phyloP scores from a whole-genome alignment of 768 basidiomycete species.

The Lentinus brumalis region DNA sequence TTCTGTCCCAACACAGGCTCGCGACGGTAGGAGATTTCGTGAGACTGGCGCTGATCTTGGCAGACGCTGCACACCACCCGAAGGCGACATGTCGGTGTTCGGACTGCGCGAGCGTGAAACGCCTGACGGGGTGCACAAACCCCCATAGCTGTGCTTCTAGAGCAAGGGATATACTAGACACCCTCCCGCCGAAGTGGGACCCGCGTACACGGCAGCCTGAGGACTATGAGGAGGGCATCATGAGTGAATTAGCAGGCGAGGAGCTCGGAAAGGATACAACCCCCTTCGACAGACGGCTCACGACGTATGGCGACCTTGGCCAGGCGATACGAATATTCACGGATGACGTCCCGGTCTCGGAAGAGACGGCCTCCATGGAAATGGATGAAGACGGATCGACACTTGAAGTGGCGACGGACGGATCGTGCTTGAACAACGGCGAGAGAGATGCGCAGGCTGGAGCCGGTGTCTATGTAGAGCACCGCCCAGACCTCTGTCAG shows the following conservation, averaged over 20 bases:
- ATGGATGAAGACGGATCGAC: neutral
- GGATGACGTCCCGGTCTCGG: no score
- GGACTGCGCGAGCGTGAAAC: neutral
- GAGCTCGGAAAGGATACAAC: neutral
- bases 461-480: constrained; percentile 1
- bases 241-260: no score
- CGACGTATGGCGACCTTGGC: neutral
- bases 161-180: neutral
- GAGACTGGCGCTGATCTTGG: neutral
- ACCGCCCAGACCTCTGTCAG: neutral
- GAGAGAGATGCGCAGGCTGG: neutral
- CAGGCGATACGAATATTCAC: constrained; percentile 1
- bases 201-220: neutral
- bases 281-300: neutral
- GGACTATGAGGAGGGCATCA: neutral
- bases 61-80: neutral
- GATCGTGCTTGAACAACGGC: constrained; percentile 1
- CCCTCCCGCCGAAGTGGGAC: constrained; percentile 1
- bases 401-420: neutral
- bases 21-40: constrained; percentile 1
- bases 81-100: neutral
- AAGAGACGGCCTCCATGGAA: neutral
- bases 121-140: neutral
- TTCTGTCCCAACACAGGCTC: neutral
- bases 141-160: neutral